Evolutionary conservation across 805 yeast species (phyloP).

Genomic region (Candida coquimbonensis): DNA sequence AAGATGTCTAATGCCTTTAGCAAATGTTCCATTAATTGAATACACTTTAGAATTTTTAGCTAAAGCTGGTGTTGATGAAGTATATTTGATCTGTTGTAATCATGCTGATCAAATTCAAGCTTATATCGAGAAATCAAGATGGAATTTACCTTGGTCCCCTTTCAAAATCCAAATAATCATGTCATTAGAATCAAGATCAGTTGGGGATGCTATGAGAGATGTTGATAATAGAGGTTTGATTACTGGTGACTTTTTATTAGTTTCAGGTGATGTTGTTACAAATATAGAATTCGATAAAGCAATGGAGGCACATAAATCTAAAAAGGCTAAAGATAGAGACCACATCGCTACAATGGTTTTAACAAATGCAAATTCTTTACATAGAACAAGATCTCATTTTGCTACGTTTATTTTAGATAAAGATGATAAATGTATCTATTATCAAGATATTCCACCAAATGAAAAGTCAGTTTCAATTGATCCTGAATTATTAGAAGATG

Average conservation of each 20-base stretch:
- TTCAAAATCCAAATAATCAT: conserved; percentile 73
- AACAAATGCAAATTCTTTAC: conserved; percentile 76
- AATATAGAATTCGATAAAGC: conserved; percentile 76
- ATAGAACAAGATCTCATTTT: conserved; percentile 72
- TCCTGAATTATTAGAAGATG: conserved; percentile 70
- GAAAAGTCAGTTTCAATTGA: conserved; percentile 56
- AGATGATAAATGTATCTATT: conserved; percentile 69
- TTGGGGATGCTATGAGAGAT: conserved; percentile 97
- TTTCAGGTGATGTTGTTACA: conserved; percentile 94
- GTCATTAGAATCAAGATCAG: conserved; percentile 82
- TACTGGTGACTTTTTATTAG: conserved; percentile 81
- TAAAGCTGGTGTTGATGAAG: conserved; percentile 83
- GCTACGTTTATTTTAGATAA: conserved; percentile 81
- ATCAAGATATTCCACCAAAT: conserved; percentile 64
- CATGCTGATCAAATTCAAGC: conserved; percentile 85
- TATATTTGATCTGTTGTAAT: conserved; percentile 80
- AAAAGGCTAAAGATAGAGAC: conserved; percentile 73
- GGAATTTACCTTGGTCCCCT: conserved; percentile 68
- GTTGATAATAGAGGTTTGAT: conserved; percentile 86
- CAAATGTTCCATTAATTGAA: conserved; percentile 89
- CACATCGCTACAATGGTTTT: conserved; percentile 93
- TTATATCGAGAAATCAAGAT: conserved; percentile 69
- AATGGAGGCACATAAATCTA: conserved; percentile 63
- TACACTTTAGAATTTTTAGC: conserved; percentile 93
- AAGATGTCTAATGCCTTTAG: conserved; percentile 85